Base-by-base conservation (phyloP, 2,329 filamentous ascomycete species). In the Tolypocladium album region DNA sequence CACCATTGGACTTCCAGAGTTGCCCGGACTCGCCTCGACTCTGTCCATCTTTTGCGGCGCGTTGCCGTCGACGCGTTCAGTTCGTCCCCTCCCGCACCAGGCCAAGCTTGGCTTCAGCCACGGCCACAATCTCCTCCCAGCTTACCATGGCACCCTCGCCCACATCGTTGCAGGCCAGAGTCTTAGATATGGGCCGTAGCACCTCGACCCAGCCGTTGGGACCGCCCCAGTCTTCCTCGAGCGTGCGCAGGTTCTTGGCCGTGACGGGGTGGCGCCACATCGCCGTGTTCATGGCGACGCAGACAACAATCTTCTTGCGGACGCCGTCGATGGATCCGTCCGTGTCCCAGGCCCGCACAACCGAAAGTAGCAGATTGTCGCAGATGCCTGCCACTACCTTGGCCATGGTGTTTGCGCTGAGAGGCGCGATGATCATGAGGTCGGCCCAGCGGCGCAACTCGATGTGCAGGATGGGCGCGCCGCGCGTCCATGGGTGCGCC, bases 191-290 rank as follows among this genome's bases (percentile, higher is more conserved):
- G 0, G 92, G 90, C 58, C 78, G 74, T 63, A 95, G 69, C 22
- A 96, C 83, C 67, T 90, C 86, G 64, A 94, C 77, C 73, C 72
- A 76, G 53, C 74, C 69, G 27, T 71, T 69, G 24, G 72, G 65
- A 1, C 73, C 75, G 7, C 86, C 87, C 91, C 92, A 96, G 61
- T 92, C 88, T 56, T 88, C 82, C 63, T 87, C 81, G 55, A 97
- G 75, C 0, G 88, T 77, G 47, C 76, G 76, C 43, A 96, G 74
- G 64, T 96, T 90, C 63, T 82, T 84, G 57, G 75, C 79, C 1
- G 92, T 96, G 55, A 96, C 77, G 2, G 92, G 92, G 70, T 97
- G 91, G 59, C 80, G 78, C 88, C 89, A 96, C 92, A 96, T 96
- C 4, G 87, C 86, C 31, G 85, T 91, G 71, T 97, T 96, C 90